These are phyloP conservation scores for Cytospora leucostoma DNA, from an alignment of 2,329 filamentous ascomycete species.

Conservation along the genomic window DNA sequence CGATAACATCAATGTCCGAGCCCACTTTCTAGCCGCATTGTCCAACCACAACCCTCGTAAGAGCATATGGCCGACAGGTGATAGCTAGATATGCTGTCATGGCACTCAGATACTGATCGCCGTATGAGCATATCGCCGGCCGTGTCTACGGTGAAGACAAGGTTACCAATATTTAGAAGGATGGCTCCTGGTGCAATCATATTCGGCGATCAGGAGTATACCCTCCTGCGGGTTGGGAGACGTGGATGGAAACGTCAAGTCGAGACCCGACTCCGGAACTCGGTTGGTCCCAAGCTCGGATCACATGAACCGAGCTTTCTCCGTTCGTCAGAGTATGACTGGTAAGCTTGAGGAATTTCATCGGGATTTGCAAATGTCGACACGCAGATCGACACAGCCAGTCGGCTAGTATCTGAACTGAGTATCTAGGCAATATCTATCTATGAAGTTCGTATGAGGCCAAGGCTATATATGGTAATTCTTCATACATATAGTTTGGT, in stretches of 20 bases:
- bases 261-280: background rate
- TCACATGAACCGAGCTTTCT: background rate
- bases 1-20: background rate
- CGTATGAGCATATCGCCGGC: too few relatives aligned
- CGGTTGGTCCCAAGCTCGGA: constrained; percentile 2
- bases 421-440: too few relatives aligned
- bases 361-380: background rate
- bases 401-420: background rate
- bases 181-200: background rate
- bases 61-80: background rate
- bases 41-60: background rate
- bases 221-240: background rate
- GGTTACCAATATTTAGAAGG: background rate
- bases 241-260: background rate
- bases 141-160: background rate
- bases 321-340: background rate
- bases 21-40: background rate
- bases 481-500: too few relatives aligned
- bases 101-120: too few relatives aligned
- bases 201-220: background rate
- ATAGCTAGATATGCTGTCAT: background rate
- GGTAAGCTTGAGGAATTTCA: background rate
- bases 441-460: too few relatives aligned
- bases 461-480: too few relatives aligned
- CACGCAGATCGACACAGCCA: background rate